Conservation (phyloP, 164 flowering plant species). For the Chimonanthus praecox region DNA sequence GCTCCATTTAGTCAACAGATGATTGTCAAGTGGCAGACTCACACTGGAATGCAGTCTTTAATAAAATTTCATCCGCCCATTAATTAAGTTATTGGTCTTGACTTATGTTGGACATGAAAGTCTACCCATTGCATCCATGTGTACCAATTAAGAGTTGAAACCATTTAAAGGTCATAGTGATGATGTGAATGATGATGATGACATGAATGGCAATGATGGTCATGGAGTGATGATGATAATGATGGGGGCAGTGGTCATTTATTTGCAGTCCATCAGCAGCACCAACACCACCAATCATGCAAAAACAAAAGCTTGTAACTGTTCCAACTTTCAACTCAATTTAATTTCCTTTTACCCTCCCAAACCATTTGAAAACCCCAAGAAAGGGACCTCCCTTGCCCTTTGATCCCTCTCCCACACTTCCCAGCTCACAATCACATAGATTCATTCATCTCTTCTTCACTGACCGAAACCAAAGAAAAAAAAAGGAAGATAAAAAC, state of each 20-base stretch:
- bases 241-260: background rate
- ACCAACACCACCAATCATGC: constrained; percentile 16
- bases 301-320: constrained; percentile 6
- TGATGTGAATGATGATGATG: constrained; percentile 6
- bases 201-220: background rate
- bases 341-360: constrained; percentile 26
- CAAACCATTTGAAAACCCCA: constrained; percentile 35
- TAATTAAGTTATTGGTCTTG: background rate
- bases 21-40: background rate
- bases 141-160: background rate
- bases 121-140: constrained; percentile 2
- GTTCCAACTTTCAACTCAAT: constrained; percentile 10
- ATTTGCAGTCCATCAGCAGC: background rate
- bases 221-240: background rate
- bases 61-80: background rate
- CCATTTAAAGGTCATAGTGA: background rate
- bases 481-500: background rate
- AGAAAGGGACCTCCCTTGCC: constrained; percentile 16
- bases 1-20: too few species aligned
- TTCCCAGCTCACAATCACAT: constrained; percentile 2
- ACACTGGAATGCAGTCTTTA: background rate
- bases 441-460: constrained; percentile 1
- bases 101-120: background rate
- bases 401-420: constrained; percentile 5
- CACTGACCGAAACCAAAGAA: background rate